phyloP scores from a whole-genome alignment of 2,329 filamentous ascomycete species.

The Metarhizium brunneum region DNA sequence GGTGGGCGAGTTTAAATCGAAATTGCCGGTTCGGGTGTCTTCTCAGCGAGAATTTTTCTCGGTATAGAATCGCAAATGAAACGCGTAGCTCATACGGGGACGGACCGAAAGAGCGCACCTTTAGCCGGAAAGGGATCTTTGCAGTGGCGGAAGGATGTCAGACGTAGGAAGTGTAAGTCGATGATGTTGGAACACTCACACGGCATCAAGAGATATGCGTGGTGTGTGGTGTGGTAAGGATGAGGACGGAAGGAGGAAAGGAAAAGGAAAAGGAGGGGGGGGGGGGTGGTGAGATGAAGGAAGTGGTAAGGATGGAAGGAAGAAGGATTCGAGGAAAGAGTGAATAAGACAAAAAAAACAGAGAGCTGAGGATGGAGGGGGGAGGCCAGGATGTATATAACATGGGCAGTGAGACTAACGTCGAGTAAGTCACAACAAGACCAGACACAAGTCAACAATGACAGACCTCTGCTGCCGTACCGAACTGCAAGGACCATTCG shows the following conservation, averaged over 20 bases:
- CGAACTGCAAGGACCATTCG: too few relatives aligned
- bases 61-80: neutral
- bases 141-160: neutral
- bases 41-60: neutral
- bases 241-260: neutral
- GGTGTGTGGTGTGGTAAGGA: neutral
- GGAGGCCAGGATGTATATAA: constrained; percentile 3
- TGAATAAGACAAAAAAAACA: neutral
- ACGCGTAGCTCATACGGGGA: neutral
- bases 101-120: neutral
- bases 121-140: neutral
- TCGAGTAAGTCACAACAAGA: neutral
- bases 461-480: neutral
- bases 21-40: neutral
- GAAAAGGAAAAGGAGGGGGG: neutral
- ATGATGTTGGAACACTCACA: neutral
- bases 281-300: neutral
- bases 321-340: neutral
- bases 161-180: neutral
- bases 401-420: neutral
- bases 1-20: neutral
- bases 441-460: neutral
- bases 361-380: neutral
- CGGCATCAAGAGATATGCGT: constrained; percentile 1
- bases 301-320: neutral